Evolutionary conservation across 2,329 filamentous ascomycete genomes (phyloP), one percentile per base, ranked within the genome.

Genomic region (Trichothecium roseum): DNA sequence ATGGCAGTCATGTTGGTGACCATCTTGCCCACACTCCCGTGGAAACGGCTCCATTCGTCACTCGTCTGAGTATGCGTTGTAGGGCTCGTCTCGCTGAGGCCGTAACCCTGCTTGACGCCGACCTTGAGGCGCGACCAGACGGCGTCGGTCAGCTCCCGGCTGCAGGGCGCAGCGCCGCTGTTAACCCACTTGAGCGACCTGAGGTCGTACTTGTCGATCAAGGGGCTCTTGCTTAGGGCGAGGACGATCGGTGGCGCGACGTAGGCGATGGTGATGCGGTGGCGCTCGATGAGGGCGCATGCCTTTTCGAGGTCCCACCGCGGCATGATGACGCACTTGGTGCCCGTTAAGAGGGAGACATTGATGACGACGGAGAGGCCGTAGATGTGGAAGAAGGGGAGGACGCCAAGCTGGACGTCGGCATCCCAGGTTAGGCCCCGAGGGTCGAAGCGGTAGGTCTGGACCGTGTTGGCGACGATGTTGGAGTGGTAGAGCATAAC

Each of bases 351-450:
- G 18, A 48, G 35, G 9, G 53, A 51, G 6, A 44, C 41, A 32
- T 51, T 50, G 34, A 59, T 38, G 17, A 55, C 46, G 30, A 56
- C 45, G 24, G 44, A 44, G 8, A 60, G 47, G 15, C 57, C 56
- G 51, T 94, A 94, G 42, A 94, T 88, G 53, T 94, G 87, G 60
- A 87, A 94, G 56, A 94, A 91, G 0, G 88, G 88, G 9, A 94
- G 58, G 39, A 94, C 81, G 2, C 83, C 84, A 6, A 95, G 57
- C 20, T 91, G 64, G 40, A 72, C 76, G 52, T 94, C 88, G 1
- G 77, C 72, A 37, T 75, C 66, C 8, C 75, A 76, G 49, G 73
- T 71, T 3, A 63, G 52, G 1, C 73, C 69, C 1, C 60, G 63
- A 2, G 59, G 63, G 38, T 86, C 80, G 4, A 68, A 60, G 18